phyloP scores from a whole-genome alignment of 106 monocot species.

The Agapanthus africanus region DNA sequence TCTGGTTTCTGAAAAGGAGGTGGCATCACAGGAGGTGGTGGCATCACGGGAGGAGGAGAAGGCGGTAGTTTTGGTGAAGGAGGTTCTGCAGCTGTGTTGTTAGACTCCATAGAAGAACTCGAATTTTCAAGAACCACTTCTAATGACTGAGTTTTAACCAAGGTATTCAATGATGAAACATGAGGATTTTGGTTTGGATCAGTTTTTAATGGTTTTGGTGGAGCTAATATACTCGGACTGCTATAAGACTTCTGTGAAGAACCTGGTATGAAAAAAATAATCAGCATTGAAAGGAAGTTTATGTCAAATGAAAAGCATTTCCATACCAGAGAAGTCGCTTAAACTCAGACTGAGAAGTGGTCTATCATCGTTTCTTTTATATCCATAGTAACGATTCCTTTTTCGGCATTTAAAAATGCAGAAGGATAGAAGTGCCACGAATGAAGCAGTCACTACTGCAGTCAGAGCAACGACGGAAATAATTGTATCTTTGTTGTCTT shows the following conservation, averaged over 20 bases:
- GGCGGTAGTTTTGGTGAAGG: slow-evolving; percentile 13
- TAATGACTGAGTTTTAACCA: slow-evolving; percentile 3
- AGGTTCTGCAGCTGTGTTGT: slow-evolving; percentile 6
- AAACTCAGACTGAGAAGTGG: slow-evolving; percentile 53
- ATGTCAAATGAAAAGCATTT: slow-evolving; percentile 6
- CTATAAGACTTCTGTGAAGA: slow-evolving; percentile 26
- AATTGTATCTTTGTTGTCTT: slow-evolving; percentile 14
- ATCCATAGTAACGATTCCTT: slow-evolving; percentile 4
- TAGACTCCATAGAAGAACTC: slow-evolving; percentile 12
- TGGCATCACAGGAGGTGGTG: slow-evolving; percentile 21
- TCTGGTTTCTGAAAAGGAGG: slow-evolving; percentile 20
- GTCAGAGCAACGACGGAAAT: slow-evolving; percentile 36
- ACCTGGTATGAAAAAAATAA: slow-evolving; percentile 21
- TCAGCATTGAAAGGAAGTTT: too few relatives aligned
- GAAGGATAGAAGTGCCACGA: slow-evolving; percentile 21
- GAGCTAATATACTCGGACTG: slow-evolving; percentile 7
- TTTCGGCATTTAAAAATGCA: slow-evolving; percentile 24
- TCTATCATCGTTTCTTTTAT: slow-evolving; percentile 27
- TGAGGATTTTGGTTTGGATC: slow-evolving; percentile 11
- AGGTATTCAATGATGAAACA: slow-evolving; percentile 14
- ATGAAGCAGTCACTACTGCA: slow-evolving; percentile 25
- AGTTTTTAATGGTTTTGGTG: slow-evolving; percentile 18
- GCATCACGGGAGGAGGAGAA: slow-evolving; percentile 10
- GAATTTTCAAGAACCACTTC: slow-evolving; percentile 6
- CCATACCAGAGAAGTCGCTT: slow-evolving; percentile 49